These are phyloP conservation scores for Blastobotrys elegans DNA, from an alignment of 1,139 yeast species.

Conservation along the genomic window DNA sequence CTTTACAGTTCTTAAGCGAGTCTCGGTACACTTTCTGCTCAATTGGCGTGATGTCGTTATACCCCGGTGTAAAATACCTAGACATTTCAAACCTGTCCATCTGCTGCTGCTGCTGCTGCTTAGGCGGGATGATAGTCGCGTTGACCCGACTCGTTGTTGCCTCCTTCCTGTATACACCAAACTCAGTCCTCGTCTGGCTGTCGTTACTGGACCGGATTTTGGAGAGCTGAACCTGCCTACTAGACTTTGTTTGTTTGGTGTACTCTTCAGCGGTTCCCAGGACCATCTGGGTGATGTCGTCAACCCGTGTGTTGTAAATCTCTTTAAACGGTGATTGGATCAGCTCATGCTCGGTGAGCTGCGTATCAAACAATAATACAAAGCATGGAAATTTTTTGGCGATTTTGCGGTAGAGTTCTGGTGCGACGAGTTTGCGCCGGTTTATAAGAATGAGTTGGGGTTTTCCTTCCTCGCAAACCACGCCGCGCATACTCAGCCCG, in stretches of 20 bases:
- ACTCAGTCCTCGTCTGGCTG: not conserved
- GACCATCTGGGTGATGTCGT: not conserved
- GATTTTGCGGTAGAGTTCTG: not conserved
- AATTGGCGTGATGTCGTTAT: slow-evolving; percentile 5
- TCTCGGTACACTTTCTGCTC: slow-evolving; percentile 10
- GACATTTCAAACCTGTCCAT: slow-evolving; percentile 5
- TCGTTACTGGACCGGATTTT: not conserved
- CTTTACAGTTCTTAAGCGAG: slow-evolving; percentile 12
- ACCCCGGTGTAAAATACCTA: slow-evolving; percentile 8
- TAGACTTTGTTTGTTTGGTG: not conserved
- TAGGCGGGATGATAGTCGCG: not conserved
- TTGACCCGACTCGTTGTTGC: not conserved
- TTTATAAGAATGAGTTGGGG: not conserved
- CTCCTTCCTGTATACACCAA: not conserved
- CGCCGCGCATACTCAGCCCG: slow-evolving; percentile 1
- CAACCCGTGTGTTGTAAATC: not conserved
- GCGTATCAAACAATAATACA: not conserved
- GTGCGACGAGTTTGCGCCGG: not conserved
- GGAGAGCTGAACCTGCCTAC: not conserved
- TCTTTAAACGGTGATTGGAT: slow-evolving; percentile 1
- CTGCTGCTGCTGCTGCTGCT: not conserved
- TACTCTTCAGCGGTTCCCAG: not conserved
- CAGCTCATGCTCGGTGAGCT: slow-evolving; percentile 3
- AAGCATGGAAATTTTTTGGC: not conserved
- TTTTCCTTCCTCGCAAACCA: not conserved